Percentiles rank a stretch among this genome's conserved stretches.
Conservation (phyloP, 2,329 filamentous ascomycete genomes). For the Epichloe glyceriae region DNA sequence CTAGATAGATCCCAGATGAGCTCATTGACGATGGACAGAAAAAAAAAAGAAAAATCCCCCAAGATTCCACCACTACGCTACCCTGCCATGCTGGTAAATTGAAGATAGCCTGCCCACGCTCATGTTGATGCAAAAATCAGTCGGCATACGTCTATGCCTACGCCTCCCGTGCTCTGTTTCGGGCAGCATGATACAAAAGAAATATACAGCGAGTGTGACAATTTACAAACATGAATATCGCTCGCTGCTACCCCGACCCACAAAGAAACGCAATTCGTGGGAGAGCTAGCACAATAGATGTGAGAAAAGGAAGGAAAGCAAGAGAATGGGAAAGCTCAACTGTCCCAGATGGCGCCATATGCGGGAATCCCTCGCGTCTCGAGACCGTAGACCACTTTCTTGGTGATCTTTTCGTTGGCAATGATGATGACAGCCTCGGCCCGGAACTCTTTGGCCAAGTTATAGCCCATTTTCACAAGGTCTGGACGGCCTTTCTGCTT, state of each 20-base stretch:
- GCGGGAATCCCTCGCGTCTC: conserved; percentile 53
- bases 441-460: conserved; percentile 41
- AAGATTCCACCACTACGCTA: background rate
- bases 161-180: background rate
- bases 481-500: conserved; percentile 45
- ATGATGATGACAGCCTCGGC: conserved; percentile 63
- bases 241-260: background rate
- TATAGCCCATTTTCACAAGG: conserved; percentile 33
- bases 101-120: conserved; percentile 1
- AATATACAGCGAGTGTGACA: background rate
- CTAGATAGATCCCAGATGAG: background rate
- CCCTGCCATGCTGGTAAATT: background rate
- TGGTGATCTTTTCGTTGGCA: conserved; percentile 55
- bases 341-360: conserved; percentile 64
- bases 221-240: background rate
- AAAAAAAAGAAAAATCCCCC: background rate
- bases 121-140: background rate
- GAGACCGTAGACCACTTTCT: conserved; percentile 54
- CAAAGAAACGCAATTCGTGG: background rate
- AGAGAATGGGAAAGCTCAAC: conserved; percentile 12
- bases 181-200: background rate
- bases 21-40: background rate
- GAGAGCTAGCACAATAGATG: background rate
- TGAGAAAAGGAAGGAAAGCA: background rate
- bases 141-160: background rate